phyloP scores from a whole-genome alignment of 2,329 filamentous ascomycete genomes.

The Aspergillus novoparasiticus region DNA sequence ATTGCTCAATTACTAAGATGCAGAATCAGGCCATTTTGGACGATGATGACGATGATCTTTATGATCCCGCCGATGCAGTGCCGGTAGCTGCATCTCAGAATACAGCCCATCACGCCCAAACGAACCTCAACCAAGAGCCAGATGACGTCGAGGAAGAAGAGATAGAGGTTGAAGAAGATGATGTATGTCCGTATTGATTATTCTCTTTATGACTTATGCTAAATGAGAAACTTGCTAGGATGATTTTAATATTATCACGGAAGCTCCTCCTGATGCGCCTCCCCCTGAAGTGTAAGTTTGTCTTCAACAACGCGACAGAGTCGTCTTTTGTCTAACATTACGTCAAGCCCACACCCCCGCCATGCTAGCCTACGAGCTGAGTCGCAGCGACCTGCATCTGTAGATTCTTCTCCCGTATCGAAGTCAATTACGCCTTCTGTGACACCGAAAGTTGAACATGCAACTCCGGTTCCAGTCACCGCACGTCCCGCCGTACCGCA shows the following conservation, averaged over 20 bases:
- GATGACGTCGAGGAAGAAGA: conserved; percentile 46
- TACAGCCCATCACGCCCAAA: conserved; percentile 28
- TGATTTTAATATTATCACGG: conserved; percentile 54
- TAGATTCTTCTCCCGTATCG: conserved; percentile 31
- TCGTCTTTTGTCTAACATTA: conserved; percentile 19
- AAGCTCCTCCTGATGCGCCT: conserved; percentile 46
- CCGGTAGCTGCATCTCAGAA: conserved; percentile 33
- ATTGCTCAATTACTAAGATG: conserved; percentile 8
- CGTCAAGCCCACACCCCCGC: conserved; percentile 41
- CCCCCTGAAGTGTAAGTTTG: conserved; percentile 40
- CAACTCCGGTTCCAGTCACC: conserved; percentile 32
- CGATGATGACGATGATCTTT: conserved; percentile 52
- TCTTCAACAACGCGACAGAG: background rate
- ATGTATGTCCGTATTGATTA: conserved; percentile 18
- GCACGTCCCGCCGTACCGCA: conserved; percentile 44
- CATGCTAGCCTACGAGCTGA: conserved; percentile 41
- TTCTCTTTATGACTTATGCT: background rate
- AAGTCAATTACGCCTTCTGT: conserved; percentile 40
- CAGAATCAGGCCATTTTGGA: conserved; percentile 38
- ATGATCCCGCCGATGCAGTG: conserved; percentile 45
- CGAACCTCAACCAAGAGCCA: conserved; percentile 36
- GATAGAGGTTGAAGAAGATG: conserved; percentile 43
- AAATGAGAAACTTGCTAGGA: conserved; percentile 34
- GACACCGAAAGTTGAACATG: conserved; percentile 35
- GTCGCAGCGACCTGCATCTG: conserved; percentile 36